Conservation (phyloP, 2,329 filamentous ascomycete species). For the Colletotrichum lindemuthianum region DNA sequence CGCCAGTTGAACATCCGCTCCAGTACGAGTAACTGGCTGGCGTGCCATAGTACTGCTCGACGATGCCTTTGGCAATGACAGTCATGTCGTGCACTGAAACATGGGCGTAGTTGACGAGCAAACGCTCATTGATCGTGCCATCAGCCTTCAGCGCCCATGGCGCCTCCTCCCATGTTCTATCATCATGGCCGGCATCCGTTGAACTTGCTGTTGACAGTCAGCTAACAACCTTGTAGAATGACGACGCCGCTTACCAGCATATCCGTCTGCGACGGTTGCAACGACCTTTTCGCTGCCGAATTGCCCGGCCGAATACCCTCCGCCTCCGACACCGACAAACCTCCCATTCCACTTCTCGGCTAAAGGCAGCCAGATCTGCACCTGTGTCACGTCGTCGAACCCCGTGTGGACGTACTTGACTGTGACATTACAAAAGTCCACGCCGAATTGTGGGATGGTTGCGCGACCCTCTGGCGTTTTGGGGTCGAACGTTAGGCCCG, state of each 20-base stretch:
- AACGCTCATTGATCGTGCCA: slow-evolving; percentile 31
- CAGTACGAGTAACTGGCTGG: slow-evolving; percentile 58
- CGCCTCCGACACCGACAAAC: slow-evolving; percentile 45
- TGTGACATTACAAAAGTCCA: slow-evolving; percentile 41
- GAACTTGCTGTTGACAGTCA: slow-evolving; percentile 17
- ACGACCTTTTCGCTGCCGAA: slow-evolving; percentile 31
- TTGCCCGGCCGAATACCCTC: slow-evolving; percentile 43
- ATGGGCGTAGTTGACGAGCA: slow-evolving; percentile 28
- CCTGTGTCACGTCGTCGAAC: slow-evolving; percentile 39
- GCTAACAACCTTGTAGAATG: not conserved
- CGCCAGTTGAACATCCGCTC: slow-evolving; percentile 64
- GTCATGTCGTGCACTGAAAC: slow-evolving; percentile 44
- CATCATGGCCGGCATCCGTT: slow-evolving; percentile 30
- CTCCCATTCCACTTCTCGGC: slow-evolving; percentile 43
- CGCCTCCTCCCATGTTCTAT: slow-evolving; percentile 21
- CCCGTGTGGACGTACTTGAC: slow-evolving; percentile 42
- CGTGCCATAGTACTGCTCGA: slow-evolving; percentile 57
- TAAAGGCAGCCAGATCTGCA: slow-evolving; percentile 42
- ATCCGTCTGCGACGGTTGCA: slow-evolving; percentile 24
- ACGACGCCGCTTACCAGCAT: slow-evolving; percentile 22
- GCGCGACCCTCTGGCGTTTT: slow-evolving; percentile 31
- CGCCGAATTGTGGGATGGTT: slow-evolving; percentile 29
- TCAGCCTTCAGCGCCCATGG: slow-evolving; percentile 38
- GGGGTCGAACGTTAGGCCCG: slow-evolving; percentile 13
- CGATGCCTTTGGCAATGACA: slow-evolving; percentile 58